Percentiles rank a stretch among this genome's conserved stretches.
These are phyloP conservation scores for Beauveria sp. DNA, from an alignment of 2,329 filamentous ascomycete species.

Conservation along the genomic window DNA sequence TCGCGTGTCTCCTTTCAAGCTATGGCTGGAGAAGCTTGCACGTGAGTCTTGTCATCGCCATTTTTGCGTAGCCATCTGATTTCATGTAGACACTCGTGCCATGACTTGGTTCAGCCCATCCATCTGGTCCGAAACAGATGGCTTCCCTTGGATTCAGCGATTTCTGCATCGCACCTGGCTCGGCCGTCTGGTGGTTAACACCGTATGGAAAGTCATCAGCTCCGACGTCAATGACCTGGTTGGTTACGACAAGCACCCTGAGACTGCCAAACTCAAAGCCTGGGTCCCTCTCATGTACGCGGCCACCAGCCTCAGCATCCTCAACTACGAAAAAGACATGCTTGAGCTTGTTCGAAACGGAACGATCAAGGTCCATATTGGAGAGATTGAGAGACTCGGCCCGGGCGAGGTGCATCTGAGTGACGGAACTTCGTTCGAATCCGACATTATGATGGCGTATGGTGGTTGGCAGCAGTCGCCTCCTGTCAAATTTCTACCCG, in stretches of 20 bases:
- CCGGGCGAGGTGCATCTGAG: constrained; percentile 42
- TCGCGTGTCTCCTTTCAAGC: constrained; percentile 60
- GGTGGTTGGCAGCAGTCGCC: constrained; percentile 53
- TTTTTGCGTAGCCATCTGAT: constrained; percentile 20
- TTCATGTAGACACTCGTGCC: constrained; percentile 46
- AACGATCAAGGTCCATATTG: constrained; percentile 44
- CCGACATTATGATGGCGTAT: constrained; percentile 46
- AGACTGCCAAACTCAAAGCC: constrained; percentile 46
- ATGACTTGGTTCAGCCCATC: constrained; percentile 71
- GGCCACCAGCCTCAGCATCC: constrained; percentile 48
- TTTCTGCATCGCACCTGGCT: constrained; percentile 52
- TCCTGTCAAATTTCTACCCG: constrained; percentile 44
- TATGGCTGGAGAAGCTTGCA: constrained; percentile 60
- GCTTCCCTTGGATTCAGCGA: constrained; percentile 44
- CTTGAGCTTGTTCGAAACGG: constrained; percentile 48
- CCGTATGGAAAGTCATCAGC: constrained; percentile 51
- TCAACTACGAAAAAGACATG: constrained; percentile 52
- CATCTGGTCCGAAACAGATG: constrained; percentile 59
- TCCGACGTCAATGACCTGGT: constrained; percentile 48
- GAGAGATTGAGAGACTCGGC: constrained; percentile 41
- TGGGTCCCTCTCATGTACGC: constrained; percentile 45
- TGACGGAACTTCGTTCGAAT: constrained; percentile 36
- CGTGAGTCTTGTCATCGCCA: constrained; percentile 36
- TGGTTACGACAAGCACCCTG: constrained; percentile 45
- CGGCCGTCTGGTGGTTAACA: constrained; percentile 46